Percentiles rank a stretch among this genome's conserved stretches.
Conservation (phyloP, 495 filamentous ascomycete species). For the Annulohypoxylon moriforme region DNA sequence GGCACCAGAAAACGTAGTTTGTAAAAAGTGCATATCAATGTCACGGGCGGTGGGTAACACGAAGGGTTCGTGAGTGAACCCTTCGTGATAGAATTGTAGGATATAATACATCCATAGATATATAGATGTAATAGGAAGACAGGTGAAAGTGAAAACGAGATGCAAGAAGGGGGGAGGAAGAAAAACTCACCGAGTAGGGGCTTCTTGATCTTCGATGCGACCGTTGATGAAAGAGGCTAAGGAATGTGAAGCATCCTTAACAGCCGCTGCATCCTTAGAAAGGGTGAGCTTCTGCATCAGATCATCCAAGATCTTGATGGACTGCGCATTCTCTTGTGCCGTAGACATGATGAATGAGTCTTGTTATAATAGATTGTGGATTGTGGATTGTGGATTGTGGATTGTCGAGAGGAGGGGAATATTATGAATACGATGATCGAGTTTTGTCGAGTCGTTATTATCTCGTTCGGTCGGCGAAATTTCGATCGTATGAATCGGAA, state of each 20-base stretch:
- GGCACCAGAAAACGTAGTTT: no score
- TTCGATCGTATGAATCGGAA: constrained; percentile 9
- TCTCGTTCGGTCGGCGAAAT: not conserved
- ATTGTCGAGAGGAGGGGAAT: not conserved
- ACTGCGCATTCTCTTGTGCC: constrained; percentile 59
- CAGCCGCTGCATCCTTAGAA: constrained; percentile 61
- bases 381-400: no score
- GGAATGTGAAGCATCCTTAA: constrained; percentile 59
- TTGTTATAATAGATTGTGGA: not conserved
- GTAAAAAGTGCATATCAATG: not conserved
- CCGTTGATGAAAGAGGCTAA: constrained; percentile 66
- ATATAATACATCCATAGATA: no score
- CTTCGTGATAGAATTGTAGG: no score
- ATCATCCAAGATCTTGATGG: constrained; percentile 64
- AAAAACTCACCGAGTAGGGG: constrained; percentile 58
- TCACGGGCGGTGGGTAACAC: not conserved
- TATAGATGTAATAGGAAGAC: not conserved
- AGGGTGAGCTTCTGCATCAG: constrained; percentile 65
- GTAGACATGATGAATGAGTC: constrained; percentile 43
- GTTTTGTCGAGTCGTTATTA: constrained; percentile 11
- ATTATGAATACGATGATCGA: constrained; percentile 17
- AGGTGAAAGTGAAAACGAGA: constrained; percentile 3
- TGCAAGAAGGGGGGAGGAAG: constrained; percentile 11
- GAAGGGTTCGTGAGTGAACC: no score
- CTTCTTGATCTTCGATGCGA: constrained; percentile 62